Base-by-base conservation (phyloP, 2,329 filamentous ascomycete species). In the Davidsoniella australis region DNA sequence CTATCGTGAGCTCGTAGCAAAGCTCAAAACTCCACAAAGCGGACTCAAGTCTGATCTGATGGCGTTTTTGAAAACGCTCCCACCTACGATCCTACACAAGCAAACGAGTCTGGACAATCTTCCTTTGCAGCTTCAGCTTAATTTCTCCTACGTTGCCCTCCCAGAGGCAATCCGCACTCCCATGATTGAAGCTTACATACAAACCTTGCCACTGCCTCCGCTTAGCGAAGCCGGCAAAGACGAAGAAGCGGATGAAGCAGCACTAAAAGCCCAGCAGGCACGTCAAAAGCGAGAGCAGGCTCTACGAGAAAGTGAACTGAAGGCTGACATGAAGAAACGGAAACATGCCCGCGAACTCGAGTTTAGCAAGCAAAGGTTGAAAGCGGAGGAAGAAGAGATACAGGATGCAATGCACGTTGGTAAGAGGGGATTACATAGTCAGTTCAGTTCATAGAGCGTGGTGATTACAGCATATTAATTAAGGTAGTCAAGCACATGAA, bases 1-100 rank as follows among this genome's bases (percentile, higher is more conserved):
- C 47, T 93, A 89, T 60, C 73, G 85, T 50, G 85, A 91, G 51
- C 77, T 85, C 58, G 69, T 86, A 55, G 72, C 67, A 54, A 69
- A 80, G 6, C 63, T 87, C 16, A 79, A 83, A 59, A 68, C 84
- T 57, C 71, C 82, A 0, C 72, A 74, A 47, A 68, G 76, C 0
- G 75, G 75, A 4, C 72, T 81, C 26, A 87, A 84, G 60, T 70
- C 77, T 3, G 84, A 89, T 56, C 67, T 91, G 4, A 73, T 72
- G 9, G 68, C 69, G 4, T 64, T 89, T 6, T 68, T 91, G 12
- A 78, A 76, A 55, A 66, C 71, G 5, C 68, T 82, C 40, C 74
- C 82, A 0, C 58, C 71, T 4, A 67, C 69, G 2, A 56, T 67
- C 2, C 69, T 89, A 2, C 78, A 85, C 59, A 73, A 70, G 54